A percentile compares a stretch with the other conserved stretches of the same genome.
These are phyloP conservation scores for Neofusicoccum parvum DNA, from an alignment of 2,329 filamentous ascomycete species.

Conservation along the genomic window DNA sequence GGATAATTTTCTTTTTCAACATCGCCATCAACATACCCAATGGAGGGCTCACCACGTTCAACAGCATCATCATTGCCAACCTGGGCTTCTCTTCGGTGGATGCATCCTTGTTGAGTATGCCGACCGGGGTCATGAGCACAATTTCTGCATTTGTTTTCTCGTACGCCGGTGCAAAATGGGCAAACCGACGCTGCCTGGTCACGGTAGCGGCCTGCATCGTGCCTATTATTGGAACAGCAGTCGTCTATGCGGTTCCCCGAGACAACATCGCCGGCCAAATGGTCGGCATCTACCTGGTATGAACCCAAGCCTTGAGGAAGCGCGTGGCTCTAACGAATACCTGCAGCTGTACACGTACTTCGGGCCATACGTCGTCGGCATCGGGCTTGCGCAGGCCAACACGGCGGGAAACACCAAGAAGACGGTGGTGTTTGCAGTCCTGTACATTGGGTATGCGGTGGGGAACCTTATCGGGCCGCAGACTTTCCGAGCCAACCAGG, in stretches of 20 bases:
- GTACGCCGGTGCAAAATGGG: constrained; percentile 34
- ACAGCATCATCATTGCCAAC: constrained; percentile 41
- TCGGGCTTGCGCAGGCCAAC: constrained; percentile 36
- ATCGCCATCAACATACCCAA: constrained; percentile 41
- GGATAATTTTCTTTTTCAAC: constrained; percentile 27
- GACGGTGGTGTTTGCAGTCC: constrained; percentile 41
- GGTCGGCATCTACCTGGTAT: constrained; percentile 41
- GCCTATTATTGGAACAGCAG: constrained; percentile 34
- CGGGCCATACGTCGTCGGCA: constrained; percentile 34
- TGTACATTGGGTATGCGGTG: constrained; percentile 44
- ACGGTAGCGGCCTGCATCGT: constrained; percentile 34
- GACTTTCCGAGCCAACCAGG: constrained; percentile 43
- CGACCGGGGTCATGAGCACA: constrained; percentile 38
- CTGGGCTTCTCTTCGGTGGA: constrained; percentile 41
- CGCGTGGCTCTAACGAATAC: neutral
- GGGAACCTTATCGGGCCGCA: constrained; percentile 48
- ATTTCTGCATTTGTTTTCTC: constrained; percentile 36
- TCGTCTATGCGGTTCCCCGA: constrained; percentile 34
- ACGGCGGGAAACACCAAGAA: constrained; percentile 46
- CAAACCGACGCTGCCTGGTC: constrained; percentile 33
- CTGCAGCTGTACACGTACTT: constrained; percentile 43
- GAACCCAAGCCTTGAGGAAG: neutral
- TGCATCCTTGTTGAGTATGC: constrained; percentile 42
- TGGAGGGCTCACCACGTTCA: constrained; percentile 42
- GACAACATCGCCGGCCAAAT: constrained; percentile 43